Percentiles rank a stretch among this genome's conserved stretches.
These are phyloP conservation scores for Cladosporium sp. DNA, from an alignment of 2,329 filamentous ascomycete species.

Conservation along the genomic window DNA sequence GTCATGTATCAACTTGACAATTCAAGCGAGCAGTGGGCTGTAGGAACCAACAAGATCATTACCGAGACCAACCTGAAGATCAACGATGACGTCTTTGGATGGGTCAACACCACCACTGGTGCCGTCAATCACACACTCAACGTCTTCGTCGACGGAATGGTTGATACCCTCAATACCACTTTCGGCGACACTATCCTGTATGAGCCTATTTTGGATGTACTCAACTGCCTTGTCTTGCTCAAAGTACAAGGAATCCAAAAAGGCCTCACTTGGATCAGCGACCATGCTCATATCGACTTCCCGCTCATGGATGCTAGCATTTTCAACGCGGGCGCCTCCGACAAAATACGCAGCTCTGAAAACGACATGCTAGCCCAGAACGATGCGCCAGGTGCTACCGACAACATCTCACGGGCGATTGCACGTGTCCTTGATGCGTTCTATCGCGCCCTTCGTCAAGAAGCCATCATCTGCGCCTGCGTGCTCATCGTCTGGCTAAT, in stretches of 20 bases:
- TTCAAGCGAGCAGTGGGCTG: conserved; percentile 72
- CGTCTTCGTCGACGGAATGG: conserved; percentile 73
- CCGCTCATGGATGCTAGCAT: conserved; percentile 74
- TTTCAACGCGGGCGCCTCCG: conserved; percentile 74
- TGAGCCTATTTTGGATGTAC: conserved; percentile 70
- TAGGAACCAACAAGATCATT: conserved; percentile 70
- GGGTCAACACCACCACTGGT: conserved; percentile 77
- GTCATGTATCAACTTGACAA: conserved; percentile 69
- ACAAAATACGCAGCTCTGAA: conserved; percentile 51
- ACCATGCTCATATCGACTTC: conserved; percentile 78
- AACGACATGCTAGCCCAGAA: conserved; percentile 69
- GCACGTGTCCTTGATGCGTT: conserved; percentile 65
- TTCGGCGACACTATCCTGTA: conserved; percentile 82
- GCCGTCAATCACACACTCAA: conserved; percentile 85
- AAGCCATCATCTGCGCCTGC: conserved; percentile 73
- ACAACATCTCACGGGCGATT: conserved; percentile 78
- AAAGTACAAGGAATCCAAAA: conserved; percentile 83
- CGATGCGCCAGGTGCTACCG: conserved; percentile 66
- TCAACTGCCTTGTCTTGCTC: conserved; percentile 81
- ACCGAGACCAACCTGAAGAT: conserved; percentile 62
- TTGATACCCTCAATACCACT: conserved; percentile 65
- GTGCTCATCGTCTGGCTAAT: conserved; percentile 75
- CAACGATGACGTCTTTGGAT: conserved; percentile 80
- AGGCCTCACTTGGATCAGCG: conserved; percentile 88
- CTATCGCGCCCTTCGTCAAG: conserved; percentile 63